A percentile compares a stretch with the other conserved stretches of the same genome.
Evolutionary conservation across 179 eudicot genomes (phyloP).

Genomic region (Spergularia azorica): DNA sequence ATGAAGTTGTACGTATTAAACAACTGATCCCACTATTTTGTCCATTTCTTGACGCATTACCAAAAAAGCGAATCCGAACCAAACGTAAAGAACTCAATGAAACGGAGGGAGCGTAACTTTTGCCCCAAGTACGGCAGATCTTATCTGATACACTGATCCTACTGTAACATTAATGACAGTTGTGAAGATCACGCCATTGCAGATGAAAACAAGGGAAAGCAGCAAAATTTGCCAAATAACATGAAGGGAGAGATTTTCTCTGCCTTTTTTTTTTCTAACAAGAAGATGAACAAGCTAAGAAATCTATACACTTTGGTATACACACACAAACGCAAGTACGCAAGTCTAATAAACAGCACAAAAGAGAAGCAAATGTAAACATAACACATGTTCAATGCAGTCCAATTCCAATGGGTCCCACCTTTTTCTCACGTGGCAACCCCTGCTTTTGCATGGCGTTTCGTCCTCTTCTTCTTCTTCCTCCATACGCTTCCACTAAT

Average conservation of each 20-base stretch:
- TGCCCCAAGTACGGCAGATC: too few species aligned
- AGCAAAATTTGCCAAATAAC: neutral
- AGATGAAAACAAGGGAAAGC: slow-evolving; percentile 17
- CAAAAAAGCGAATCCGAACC: too few species aligned
- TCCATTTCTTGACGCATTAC: too few species aligned
- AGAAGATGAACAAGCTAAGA: too few species aligned
- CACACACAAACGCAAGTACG: slow-evolving; percentile 9
- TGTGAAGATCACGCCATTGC: neutral
- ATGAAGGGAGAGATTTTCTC: slow-evolving; percentile 6
- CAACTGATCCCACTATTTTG: too few species aligned
- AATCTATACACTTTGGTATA: neutral
- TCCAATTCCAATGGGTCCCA: slow-evolving; percentile 6
- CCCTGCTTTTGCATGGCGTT: slow-evolving; percentile 40
- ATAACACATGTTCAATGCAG: slow-evolving; percentile 13
- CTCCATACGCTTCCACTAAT: neutral
- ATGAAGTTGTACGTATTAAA: too few species aligned
- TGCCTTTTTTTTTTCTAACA: too few species aligned
- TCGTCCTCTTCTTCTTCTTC: neutral
- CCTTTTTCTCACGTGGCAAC: slow-evolving; percentile 36
- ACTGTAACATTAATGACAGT: too few species aligned
- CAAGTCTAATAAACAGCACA: neutral
- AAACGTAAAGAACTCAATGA: too few species aligned
- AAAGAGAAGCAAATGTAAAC: neutral
- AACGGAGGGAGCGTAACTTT: too few species aligned
- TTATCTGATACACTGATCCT: too few species aligned